phyloP scores from a whole-genome alignment of 257 asterid genomes.

The Paraleonurus japonicus region DNA sequence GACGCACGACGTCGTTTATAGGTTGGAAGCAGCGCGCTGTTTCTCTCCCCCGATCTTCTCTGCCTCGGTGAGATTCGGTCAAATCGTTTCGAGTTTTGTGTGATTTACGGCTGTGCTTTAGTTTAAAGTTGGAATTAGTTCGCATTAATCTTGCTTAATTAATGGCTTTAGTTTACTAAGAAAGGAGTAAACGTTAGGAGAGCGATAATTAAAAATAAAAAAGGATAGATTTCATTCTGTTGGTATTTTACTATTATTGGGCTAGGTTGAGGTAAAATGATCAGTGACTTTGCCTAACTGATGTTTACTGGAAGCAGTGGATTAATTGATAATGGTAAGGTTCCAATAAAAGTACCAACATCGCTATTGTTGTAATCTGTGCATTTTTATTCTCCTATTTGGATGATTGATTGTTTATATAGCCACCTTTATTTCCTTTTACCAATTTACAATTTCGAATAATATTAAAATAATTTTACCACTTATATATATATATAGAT shows the following conservation, averaged over 20 bases:
- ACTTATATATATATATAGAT: neutral
- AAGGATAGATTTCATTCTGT: neutral
- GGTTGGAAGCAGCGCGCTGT: conserved; percentile 49
- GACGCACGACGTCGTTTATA: conserved; percentile 52
- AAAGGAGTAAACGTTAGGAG: neutral
- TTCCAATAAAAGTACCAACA: neutral
- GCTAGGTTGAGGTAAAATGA: neutral
- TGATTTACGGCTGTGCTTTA: neutral
- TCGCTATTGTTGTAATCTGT: neutral
- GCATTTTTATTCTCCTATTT: neutral
- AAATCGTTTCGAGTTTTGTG: neutral
- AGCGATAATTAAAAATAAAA: neutral
- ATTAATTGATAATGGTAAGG: neutral
- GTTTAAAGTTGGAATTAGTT: conserved; percentile 10
- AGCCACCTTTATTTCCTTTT: neutral
- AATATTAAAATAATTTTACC: neutral
- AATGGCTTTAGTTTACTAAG: neutral
- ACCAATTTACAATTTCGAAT: neutral
- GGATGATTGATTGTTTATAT: neutral
- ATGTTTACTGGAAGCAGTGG: neutral
- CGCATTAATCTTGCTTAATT: conserved; percentile 5
- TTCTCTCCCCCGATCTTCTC: conserved; percentile 37
- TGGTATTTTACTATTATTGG: conserved; percentile 6
- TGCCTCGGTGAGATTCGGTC: conserved; percentile 37
- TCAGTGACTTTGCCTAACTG: neutral